Conservation (phyloP, 1,139 yeast genomes). For the Yamadazyma oceani region DNA sequence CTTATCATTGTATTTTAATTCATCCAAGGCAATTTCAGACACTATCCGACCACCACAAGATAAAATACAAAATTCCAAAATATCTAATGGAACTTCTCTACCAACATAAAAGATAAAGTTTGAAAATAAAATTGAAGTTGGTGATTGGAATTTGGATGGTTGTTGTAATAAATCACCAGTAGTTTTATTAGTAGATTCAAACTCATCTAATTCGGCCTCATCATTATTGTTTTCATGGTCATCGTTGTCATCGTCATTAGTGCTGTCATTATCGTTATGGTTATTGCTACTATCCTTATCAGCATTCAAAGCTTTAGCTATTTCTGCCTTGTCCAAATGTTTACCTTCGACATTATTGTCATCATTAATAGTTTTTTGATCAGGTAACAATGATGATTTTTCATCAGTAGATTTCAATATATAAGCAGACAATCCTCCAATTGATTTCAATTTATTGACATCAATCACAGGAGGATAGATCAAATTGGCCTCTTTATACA, state of each 20-base stretch:
- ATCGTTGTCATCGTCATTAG: constrained; percentile 37
- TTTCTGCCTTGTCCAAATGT: constrained; percentile 43
- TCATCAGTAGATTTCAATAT: constrained; percentile 53
- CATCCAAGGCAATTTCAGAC: constrained; percentile 87
- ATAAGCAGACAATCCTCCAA: constrained; percentile 87
- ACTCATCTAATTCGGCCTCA: constrained; percentile 64
- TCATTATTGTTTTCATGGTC: constrained; percentile 20
- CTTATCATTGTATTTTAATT: constrained; percentile 48
- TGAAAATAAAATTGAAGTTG: constrained; percentile 64
- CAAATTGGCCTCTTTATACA: constrained; percentile 81
- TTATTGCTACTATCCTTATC: constrained; percentile 37
- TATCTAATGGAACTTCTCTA: constrained; percentile 93
- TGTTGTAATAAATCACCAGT: constrained; percentile 79
- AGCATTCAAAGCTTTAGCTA: constrained; percentile 52
- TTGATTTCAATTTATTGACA: constrained; percentile 67
- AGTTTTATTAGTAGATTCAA: constrained; percentile 59
- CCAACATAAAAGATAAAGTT: constrained; percentile 83
- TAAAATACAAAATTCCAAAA: constrained; percentile 82
- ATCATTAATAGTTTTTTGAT: constrained; percentile 16
- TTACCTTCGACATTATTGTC: constrained; percentile 34
- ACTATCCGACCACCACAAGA: constrained; percentile 86
- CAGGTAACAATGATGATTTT: constrained; percentile 43
- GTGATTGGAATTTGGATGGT: constrained; percentile 65
- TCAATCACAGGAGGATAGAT: constrained; percentile 91
- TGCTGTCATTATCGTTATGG: constrained; percentile 30